Base-by-base conservation (phyloP, 371 early-diverging fungal species). In the Mortierella sp. region DNA sequence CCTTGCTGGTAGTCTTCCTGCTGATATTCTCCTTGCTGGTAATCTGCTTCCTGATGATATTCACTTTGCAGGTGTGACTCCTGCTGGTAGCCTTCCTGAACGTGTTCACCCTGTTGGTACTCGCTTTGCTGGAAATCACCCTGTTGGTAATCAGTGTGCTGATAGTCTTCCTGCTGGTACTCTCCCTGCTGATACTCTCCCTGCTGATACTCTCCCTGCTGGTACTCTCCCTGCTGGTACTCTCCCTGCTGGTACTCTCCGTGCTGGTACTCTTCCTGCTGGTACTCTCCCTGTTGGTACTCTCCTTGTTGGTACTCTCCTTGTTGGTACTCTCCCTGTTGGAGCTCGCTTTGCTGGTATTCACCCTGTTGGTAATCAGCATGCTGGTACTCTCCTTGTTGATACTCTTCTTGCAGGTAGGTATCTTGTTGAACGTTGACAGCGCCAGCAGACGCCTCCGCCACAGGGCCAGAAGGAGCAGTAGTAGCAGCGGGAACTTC, bases 171-270 rank as follows among this genome's bases (percentile, higher is more conserved):
- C 9, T 21, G 6, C 8, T 14, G n/a, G 17, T 44, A 34, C 37
- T 51, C 28, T 8, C 30, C 56, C 11, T 63, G 50, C 53, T 55
- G 64, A 50, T 54, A 28, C 28, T 55, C 64, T 8, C 57, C 63
- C 23, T 52, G 54, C 11, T 62, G 70, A 24, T 63, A 62, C 4
- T 62, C 70, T 7, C 2, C 56, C 19, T 60, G 60, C 26, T 69
- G 58, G 50, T 58, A 59, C 6, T 58, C 59, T 11, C 14, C 37
- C 37, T 34, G 37, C 11, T 7, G 58, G 37, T 58, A 54, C 4
- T 63, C 59, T 15, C 44, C 60, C 4, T 70, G 70, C 27, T 70
- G 64, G 47, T 70, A 64, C 2, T 72, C 72, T n/a, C 14, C 37
- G 17, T 63, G 64, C 6, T 31, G 44, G 49, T 61, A 61, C 3